These are phyloP conservation scores for Grifola frondosa DNA, from an alignment of 1,284 basidiomycete genomes.

Conservation along the genomic window DNA sequence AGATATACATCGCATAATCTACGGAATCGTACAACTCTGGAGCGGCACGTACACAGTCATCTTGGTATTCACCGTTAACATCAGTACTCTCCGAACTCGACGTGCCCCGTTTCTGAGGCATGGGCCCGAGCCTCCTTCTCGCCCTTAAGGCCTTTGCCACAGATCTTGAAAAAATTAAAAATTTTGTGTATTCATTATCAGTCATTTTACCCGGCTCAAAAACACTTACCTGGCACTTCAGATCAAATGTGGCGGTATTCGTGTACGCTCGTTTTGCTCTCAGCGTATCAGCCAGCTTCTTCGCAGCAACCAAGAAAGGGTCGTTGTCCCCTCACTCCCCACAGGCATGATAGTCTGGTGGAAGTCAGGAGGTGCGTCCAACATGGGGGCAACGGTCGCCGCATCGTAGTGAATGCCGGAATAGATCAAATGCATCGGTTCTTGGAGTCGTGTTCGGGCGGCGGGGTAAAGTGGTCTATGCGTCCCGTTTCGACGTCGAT, in stretches of 20 bases:
- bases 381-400: slow-evolving; percentile 75
- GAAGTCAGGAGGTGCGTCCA: slow-evolving; percentile 77
- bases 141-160: slow-evolving; percentile 80
- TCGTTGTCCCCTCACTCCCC: slow-evolving; percentile 47
- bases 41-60: no score
- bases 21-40: no score
- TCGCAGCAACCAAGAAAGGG: slow-evolving; percentile 63
- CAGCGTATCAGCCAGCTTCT: slow-evolving; percentile 70
- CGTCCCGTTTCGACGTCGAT: slow-evolving; percentile 91
- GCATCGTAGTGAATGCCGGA: slow-evolving; percentile 96
- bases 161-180: slow-evolving; percentile 61
- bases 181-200: no score
- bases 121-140: slow-evolving; percentile 91
- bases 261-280: slow-evolving; percentile 81
- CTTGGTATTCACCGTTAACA: not conserved
- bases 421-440: slow-evolving; percentile 75
- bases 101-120: slow-evolving; percentile 84
- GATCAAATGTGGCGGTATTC: slow-evolving; percentile 87
- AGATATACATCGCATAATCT: no score
- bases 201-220: not conserved
- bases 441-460: slow-evolving; percentile 32
- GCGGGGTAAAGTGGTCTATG: slow-evolving; percentile 80
- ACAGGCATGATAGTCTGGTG: slow-evolving; percentile 85
- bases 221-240: slow-evolving; percentile 72
- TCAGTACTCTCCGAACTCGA: slow-evolving; percentile 86